phyloP scores from a whole-genome alignment of 148 eudicot genomes.

The Cornus controversa region DNA sequence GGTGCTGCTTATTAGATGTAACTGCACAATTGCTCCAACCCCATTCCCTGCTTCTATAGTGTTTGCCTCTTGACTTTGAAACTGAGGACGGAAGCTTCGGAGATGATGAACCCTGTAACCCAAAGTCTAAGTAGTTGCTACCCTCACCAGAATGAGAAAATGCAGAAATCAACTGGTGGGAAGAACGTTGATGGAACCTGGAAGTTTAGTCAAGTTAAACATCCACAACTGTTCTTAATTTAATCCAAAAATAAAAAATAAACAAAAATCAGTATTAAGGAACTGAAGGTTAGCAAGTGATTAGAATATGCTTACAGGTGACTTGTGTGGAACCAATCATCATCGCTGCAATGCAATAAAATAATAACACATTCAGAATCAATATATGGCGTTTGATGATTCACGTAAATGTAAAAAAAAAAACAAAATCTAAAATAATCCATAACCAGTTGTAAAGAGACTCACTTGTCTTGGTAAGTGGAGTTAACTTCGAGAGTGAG shows the following conservation, averaged over 20 bases:
- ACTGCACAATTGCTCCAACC: slow-evolving; percentile 11
- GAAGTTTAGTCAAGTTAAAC: slow-evolving; percentile 14
- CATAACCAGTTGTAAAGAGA: slow-evolving; percentile 13
- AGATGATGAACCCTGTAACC: slow-evolving; percentile 32
- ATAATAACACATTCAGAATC: slow-evolving; percentile 5
- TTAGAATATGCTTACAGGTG: slow-evolving; percentile 42
- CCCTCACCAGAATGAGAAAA: slow-evolving; percentile 43
- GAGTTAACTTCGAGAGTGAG: slow-evolving; percentile 38
- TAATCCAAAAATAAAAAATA: neutral
- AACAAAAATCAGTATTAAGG: neutral
- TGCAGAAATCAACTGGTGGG: slow-evolving; percentile 42
- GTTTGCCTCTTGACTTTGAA: slow-evolving; percentile 61
- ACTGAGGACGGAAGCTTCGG: slow-evolving; percentile 61
- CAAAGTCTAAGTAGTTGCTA: slow-evolving; percentile 20
- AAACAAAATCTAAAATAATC: slow-evolving; percentile 1
- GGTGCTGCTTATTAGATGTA: slow-evolving; percentile 28
- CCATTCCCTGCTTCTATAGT: slow-evolving; percentile 36
- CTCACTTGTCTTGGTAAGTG: slow-evolving; percentile 42
- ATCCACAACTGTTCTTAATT: neutral
- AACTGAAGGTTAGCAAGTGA: neutral
- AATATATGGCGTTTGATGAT: neutral
- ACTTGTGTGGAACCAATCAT: slow-evolving; percentile 55
- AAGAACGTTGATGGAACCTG: slow-evolving; percentile 63
- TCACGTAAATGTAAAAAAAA: neutral
- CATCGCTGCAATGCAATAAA: slow-evolving; percentile 49